Evolutionary conservation across 208 protist species (phyloP).

Genomic region (Wallacemonas sp.): DNA sequence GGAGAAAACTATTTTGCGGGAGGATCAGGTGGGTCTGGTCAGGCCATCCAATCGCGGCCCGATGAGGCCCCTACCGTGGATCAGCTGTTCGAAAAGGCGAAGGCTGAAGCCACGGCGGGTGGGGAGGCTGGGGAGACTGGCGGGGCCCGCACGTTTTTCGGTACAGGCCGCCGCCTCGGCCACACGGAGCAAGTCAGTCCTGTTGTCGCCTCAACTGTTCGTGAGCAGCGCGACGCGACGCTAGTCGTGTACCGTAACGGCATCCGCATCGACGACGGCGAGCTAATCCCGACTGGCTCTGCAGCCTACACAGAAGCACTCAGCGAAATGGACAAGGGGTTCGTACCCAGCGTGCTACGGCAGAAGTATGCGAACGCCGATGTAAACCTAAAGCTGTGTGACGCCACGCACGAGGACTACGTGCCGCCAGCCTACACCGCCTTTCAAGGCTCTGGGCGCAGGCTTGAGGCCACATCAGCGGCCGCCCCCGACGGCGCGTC

Average conservation of each 20-base stretch:
- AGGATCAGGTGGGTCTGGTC: slow-evolving; percentile 43
- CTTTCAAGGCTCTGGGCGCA: slow-evolving; percentile 62
- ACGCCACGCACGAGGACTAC: slow-evolving; percentile 53
- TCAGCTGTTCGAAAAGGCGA: slow-evolving; percentile 24
- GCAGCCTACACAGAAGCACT: slow-evolving; percentile 47
- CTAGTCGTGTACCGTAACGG: slow-evolving; percentile 73
- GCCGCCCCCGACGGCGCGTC: background rate
- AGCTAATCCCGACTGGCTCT: slow-evolving; percentile 43
- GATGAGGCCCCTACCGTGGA: slow-evolving; percentile 20
- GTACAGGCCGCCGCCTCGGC: slow-evolving; percentile 67
- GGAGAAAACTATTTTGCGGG: slow-evolving; percentile 55
- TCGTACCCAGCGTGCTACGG: slow-evolving; percentile 49
- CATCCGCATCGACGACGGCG: slow-evolving; percentile 50
- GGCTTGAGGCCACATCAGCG: slow-evolving; percentile 22
- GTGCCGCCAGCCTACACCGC: slow-evolving; percentile 35
- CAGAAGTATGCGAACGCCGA: slow-evolving; percentile 59
- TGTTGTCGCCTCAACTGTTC: slow-evolving; percentile 51
- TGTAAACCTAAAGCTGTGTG: slow-evolving; percentile 52
- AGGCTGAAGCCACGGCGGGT: background rate
- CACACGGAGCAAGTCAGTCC: slow-evolving; percentile 67
- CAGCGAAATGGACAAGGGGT: slow-evolving; percentile 48
- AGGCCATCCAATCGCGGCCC: slow-evolving; percentile 30
- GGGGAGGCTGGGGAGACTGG: slow-evolving; percentile 2
- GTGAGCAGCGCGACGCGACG: slow-evolving; percentile 38
- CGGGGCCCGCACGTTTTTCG: slow-evolving; percentile 58